Conservation (phyloP, 1,284 basidiomycete genomes). For the Vanrija pseudolonga region DNA sequence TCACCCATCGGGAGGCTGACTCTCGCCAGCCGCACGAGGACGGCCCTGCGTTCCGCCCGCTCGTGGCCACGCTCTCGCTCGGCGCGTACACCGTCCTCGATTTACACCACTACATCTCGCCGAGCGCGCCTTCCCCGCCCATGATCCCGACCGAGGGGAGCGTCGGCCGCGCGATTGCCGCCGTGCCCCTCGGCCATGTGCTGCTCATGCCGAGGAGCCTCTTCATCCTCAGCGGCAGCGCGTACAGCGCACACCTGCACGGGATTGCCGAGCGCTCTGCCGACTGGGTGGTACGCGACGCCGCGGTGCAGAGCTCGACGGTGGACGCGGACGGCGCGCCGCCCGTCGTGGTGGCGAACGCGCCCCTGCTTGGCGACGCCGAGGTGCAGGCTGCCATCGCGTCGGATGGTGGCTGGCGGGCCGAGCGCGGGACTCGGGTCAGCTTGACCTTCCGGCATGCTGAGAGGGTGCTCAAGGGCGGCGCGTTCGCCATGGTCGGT, state of each 20-base stretch:
- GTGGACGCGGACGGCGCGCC: neutral
- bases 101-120: constrained; percentile 66
- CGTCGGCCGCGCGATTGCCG: constrained; percentile 56
- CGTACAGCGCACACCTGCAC: constrained; percentile 71
- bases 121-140: constrained; percentile 40
- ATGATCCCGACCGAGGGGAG: constrained; percentile 25
- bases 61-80: constrained; percentile 84
- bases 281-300: constrained; percentile 48
- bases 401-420: constrained; percentile 55
- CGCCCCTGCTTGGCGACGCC: constrained; percentile 53
- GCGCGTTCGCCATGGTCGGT: constrained; percentile 18
- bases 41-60: constrained; percentile 79
- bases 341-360: constrained; percentile 58
- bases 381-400: constrained; percentile 49
- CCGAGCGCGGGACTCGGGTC: constrained; percentile 58
- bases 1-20: too few species aligned
- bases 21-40: constrained; percentile 79
- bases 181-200: constrained; percentile 64
- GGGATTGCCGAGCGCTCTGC: constrained; percentile 61
- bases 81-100: constrained; percentile 80
- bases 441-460: constrained; percentile 88
- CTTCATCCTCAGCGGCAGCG: constrained; percentile 64
- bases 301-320: neutral
- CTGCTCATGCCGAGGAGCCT: constrained; percentile 77
- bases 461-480: constrained; percentile 56